phyloP scores from a whole-genome alignment of 352 stramenopile species.

The Salisapilia sapeloensis region DNA sequence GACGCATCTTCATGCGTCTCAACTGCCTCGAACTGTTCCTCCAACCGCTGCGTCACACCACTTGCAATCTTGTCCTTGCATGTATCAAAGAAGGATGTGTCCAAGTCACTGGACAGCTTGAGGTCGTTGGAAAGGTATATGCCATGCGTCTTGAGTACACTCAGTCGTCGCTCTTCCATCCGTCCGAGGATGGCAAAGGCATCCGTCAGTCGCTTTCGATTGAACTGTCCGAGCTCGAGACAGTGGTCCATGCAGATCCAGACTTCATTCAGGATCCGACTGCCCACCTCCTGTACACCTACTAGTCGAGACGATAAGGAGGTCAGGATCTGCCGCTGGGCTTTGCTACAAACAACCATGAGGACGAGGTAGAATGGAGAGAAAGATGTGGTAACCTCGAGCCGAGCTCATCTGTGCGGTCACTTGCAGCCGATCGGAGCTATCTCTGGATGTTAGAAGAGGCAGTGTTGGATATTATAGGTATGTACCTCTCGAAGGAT shows the following conservation, averaged over 20 bases:
- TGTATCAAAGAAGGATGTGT: slow-evolving; percentile 20
- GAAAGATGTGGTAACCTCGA: slow-evolving; percentile 19
- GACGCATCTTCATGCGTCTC: slow-evolving; percentile 25
- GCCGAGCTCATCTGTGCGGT: slow-evolving; percentile 58
- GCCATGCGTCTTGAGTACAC: too few relatives aligned
- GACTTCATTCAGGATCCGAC: slow-evolving; percentile 52
- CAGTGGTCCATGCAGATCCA: slow-evolving; percentile 73
- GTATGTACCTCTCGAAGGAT: slow-evolving; percentile 63
- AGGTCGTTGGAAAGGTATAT: slow-evolving; percentile 62
- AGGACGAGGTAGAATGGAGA: background rate
- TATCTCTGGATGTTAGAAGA: slow-evolving; percentile 3
- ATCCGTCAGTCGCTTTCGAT: slow-evolving; percentile 37
- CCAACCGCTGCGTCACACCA: slow-evolving; percentile 24
- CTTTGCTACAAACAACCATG: slow-evolving; percentile 20
- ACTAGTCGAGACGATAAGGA: slow-evolving; percentile 49
- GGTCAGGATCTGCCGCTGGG: slow-evolving; percentile 40
- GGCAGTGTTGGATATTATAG: background rate
- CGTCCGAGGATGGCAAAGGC: slow-evolving; percentile 62
- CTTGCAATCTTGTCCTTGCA: slow-evolving; percentile 49
- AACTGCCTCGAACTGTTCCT: slow-evolving; percentile 44
- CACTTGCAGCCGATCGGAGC: slow-evolving; percentile 26
- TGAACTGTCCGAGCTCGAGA: slow-evolving; percentile 65
- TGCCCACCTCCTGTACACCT: slow-evolving; percentile 33
- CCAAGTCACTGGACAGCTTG: slow-evolving; percentile 19
- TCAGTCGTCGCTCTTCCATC: slow-evolving; percentile 45